Conservation (phyloP, 73 alveolate genomes). For the Paramecium sexaurelia region DNA sequence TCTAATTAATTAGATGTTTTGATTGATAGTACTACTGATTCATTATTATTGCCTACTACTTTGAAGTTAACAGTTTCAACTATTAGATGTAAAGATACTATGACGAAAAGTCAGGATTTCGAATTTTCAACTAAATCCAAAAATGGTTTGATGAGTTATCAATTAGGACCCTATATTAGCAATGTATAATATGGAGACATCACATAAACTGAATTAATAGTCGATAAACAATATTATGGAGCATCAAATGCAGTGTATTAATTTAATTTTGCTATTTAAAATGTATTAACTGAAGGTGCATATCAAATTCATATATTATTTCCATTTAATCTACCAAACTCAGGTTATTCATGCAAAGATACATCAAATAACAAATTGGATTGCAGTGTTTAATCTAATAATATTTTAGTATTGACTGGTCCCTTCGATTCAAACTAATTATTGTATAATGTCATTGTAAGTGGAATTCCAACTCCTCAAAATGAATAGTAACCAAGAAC, state of each 20-base stretch:
- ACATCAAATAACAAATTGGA: neutral
- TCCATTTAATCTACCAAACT: neutral
- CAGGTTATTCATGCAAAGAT: slow-evolving; percentile 17
- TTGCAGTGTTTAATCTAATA: neutral
- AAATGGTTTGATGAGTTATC: neutral
- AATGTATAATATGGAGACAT: neutral
- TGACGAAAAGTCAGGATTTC: neutral
- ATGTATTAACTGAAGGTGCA: neutral
- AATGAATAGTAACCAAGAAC: neutral
- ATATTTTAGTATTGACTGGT: neutral
- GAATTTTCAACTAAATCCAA: neutral
- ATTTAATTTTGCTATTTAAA: neutral
- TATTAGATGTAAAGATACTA: neutral
- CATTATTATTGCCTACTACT: neutral
- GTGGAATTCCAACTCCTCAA: slow-evolving; percentile 19
- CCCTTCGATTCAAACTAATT: neutral
- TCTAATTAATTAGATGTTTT: neutral
- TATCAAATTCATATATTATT: neutral
- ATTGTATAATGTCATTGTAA: neutral
- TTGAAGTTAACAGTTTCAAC: neutral
- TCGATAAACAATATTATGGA: neutral
- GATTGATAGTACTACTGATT: neutral
- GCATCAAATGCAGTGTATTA: slow-evolving; percentile 6
- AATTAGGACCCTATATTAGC: neutral
- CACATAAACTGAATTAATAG: neutral